phyloP scores from a whole-genome alignment of 2,329 filamentous ascomycete genomes.

The Hypomyces rosellus region DNA sequence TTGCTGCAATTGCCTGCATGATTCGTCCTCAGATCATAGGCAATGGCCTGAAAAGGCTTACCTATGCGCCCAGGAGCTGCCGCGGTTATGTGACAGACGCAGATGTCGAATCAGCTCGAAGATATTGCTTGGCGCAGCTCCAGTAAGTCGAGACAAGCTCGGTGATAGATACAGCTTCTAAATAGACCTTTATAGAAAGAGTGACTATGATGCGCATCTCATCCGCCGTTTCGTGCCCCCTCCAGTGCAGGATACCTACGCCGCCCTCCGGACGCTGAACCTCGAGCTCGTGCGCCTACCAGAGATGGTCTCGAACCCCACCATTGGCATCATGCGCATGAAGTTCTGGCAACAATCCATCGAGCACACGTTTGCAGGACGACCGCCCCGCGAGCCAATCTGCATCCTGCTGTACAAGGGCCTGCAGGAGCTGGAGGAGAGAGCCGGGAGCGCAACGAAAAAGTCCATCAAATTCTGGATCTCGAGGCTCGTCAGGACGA shows the following conservation, averaged over 20 bases:
- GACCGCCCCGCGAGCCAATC: constrained; percentile 84
- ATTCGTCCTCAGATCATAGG: constrained; percentile 29
- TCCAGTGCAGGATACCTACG: constrained; percentile 71
- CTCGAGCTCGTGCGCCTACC: constrained; percentile 86
- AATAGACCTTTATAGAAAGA: constrained; percentile 51
- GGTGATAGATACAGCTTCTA: background rate
- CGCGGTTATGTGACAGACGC: constrained; percentile 40
- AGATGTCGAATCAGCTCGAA: constrained; percentile 46
- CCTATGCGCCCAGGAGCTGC: constrained; percentile 19
- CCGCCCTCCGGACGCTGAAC: constrained; percentile 87
- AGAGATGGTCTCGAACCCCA: constrained; percentile 81
- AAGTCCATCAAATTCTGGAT: constrained; percentile 65
- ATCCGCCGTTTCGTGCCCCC: constrained; percentile 78
- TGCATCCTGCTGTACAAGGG: constrained; percentile 75
- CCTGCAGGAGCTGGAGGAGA: constrained; percentile 53
- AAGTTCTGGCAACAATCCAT: constrained; percentile 93
- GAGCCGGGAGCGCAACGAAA: constrained; percentile 34
- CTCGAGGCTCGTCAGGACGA: constrained; percentile 68
- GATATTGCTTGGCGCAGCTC: constrained; percentile 49
- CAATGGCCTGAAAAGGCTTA: constrained; percentile 34
- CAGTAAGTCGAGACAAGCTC: constrained; percentile 29
- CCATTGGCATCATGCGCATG: constrained; percentile 80
- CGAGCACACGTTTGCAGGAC: constrained; percentile 66
- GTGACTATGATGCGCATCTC: constrained; percentile 83
- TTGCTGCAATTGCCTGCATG: constrained; percentile 26